phyloP scores from a whole-genome alignment of 2,329 filamentous ascomycete species.

The Pseudogymnoascus sp. region DNA sequence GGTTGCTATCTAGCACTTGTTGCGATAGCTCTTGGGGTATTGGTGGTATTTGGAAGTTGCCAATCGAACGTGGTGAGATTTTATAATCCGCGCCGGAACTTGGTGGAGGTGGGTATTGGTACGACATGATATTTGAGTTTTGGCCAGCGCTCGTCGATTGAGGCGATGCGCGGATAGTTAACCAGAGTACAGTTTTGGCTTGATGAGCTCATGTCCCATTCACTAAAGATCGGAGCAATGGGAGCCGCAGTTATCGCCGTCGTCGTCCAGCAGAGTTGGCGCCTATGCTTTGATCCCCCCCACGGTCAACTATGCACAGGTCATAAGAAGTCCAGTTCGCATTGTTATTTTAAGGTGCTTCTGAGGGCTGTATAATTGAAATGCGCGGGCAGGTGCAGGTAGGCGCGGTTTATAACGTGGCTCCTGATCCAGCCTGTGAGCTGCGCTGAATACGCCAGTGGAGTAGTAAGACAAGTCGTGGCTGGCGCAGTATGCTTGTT shows the following conservation, averaged over 20 bases:
- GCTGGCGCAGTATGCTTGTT: not conserved
- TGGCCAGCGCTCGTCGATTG: not conserved
- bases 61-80: not conserved
- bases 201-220: constrained; percentile 6
- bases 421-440: not conserved
- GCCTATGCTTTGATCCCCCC: constrained; percentile 1
- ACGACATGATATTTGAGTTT: constrained; percentile 9
- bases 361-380: not conserved
- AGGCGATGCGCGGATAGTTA: not conserved
- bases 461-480: constrained; percentile 3
- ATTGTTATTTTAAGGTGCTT: constrained; percentile 2
- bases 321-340: constrained; percentile 7
- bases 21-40: constrained; percentile 5
- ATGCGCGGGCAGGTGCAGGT: not conserved
- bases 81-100: not conserved
- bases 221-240: not conserved
- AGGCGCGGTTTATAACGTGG: not conserved
- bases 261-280: not conserved
- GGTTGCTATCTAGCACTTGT: constrained; percentile 3
- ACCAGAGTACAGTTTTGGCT: constrained; percentile 3
- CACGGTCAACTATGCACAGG: constrained; percentile 5
- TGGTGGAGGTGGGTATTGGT: constrained; percentile 8
- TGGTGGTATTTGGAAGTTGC: constrained; percentile 1
- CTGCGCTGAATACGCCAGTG: not conserved
- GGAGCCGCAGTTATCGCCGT: constrained; percentile 3